Conservation (phyloP, 2,329 filamentous ascomycete species). For the Fusarium phyllophilum region DNA sequence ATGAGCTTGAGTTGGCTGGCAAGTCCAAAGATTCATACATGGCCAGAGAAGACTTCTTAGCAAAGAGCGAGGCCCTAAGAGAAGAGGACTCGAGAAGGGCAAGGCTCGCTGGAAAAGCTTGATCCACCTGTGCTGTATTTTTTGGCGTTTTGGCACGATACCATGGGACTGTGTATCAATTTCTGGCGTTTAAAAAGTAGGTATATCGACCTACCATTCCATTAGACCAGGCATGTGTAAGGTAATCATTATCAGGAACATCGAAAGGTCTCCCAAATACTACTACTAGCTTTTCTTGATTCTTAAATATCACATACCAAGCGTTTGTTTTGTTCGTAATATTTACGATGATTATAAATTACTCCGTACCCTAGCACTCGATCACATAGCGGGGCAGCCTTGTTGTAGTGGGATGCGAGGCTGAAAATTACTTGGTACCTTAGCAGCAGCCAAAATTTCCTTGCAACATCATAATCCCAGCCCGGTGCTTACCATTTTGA, state of each 20-base stretch:
- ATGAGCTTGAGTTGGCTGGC: conserved; percentile 73
- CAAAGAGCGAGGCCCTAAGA: conserved; percentile 69
- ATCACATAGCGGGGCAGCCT: conserved; percentile 42
- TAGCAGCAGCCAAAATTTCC: conserved; percentile 26
- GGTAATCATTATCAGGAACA: neutral
- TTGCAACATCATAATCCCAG: conserved; percentile 2
- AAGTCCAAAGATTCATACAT: conserved; percentile 73
- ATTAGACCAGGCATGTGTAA: neutral
- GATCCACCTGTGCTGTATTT: neutral
- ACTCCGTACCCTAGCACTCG: neutral
- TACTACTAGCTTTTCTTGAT: too few species aligned
- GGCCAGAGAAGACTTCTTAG: conserved; percentile 71
- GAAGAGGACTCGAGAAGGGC: conserved; percentile 69
- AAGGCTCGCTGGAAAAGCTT: conserved; percentile 56
- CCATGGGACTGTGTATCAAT: conserved; percentile 30
- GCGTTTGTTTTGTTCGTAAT: neutral
- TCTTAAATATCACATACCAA: neutral
- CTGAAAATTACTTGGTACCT: conserved; percentile 24
- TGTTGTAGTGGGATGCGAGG: conserved; percentile 34
- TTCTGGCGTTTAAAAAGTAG: neutral
- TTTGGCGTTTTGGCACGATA: conserved; percentile 44
- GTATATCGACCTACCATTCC: neutral
- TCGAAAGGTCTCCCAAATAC: neutral
- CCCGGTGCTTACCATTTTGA: neutral
- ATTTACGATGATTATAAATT: neutral